A percentile compares a stretch with the other conserved stretches of the same genome.
These are phyloP conservation scores for Penicillium goetzii DNA, from an alignment of 495 filamentous ascomycete genomes.

Conservation along the genomic window DNA sequence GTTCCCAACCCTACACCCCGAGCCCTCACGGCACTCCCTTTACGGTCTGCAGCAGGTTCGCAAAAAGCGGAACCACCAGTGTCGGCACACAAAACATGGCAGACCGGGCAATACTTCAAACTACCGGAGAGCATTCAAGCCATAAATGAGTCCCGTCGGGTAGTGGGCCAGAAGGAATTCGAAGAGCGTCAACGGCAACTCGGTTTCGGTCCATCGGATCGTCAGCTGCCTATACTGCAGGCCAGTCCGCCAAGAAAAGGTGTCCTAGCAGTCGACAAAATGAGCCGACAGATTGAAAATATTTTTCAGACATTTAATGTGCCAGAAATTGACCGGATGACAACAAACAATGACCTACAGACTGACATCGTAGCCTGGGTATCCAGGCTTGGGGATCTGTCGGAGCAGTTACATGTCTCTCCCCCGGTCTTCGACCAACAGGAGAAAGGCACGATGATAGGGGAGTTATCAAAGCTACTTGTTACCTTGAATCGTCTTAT, in stretches of 20 bases:
- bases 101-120: not conserved
- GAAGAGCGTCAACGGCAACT: not conserved
- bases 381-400: not conserved
- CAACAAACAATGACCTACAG: not conserved
- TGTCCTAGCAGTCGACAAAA: not conserved
- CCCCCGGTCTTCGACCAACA: not conserved
- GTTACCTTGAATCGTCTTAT: conserved; percentile 2
- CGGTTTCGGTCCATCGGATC: not conserved
- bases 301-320: not conserved
- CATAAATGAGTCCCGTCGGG: not conserved
- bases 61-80: not conserved
- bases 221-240: not conserved
- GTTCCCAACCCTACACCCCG: not conserved
- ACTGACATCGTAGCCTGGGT: not conserved
- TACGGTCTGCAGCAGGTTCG: not conserved
- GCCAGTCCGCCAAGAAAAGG: not conserved
- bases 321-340: not conserved
- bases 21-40: not conserved
- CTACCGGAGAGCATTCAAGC: not conserved
- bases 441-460: not conserved
- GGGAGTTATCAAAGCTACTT: not conserved
- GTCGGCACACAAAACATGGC: not conserved
- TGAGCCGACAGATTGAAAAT: not conserved
- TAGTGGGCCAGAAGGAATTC: not conserved
- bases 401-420: not conserved